Conservation (phyloP, 306 rosid species). For the Cucurbita moschata region DNA sequence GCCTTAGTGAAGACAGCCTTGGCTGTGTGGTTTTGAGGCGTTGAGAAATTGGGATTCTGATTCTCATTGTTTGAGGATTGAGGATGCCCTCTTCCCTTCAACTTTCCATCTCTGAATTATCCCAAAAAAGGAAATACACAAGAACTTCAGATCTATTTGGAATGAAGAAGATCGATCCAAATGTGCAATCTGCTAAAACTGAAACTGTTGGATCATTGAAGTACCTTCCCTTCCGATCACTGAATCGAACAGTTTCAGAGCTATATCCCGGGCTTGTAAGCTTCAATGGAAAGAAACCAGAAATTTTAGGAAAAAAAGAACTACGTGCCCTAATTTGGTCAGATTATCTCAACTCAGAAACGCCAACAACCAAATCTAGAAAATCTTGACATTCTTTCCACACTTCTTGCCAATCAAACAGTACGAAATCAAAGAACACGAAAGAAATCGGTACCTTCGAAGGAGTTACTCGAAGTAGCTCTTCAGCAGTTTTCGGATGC, state of each 20-base stretch:
- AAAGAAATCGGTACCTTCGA: slow-evolving; percentile 36
- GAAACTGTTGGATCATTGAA: not conserved
- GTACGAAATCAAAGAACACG: not conserved
- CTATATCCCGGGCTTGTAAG: slow-evolving; percentile 28
- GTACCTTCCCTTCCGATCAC: slow-evolving; percentile 60
- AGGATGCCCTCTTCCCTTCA: slow-evolving; percentile 62
- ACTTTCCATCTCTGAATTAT: slow-evolving; percentile 37
- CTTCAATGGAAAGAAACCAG: slow-evolving; percentile 16
- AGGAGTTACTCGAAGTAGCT: slow-evolving; percentile 63
- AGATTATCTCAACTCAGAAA: not conserved
- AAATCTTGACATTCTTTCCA: slow-evolving; percentile 10
- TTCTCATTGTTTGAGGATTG: slow-evolving; percentile 46
- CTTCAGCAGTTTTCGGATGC: slow-evolving; percentile 76
- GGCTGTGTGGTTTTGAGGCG: slow-evolving; percentile 28
- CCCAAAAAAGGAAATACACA: not conserved
- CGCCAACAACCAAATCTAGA: not conserved
- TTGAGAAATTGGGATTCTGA: slow-evolving; percentile 49
- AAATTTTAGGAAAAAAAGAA: not conserved
- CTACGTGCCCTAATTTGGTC: not conserved
- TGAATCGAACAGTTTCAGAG: slow-evolving; percentile 33
- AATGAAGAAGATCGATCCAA: not conserved
- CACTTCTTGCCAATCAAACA: slow-evolving; percentile 9
- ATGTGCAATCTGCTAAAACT: not conserved
- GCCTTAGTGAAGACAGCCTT: slow-evolving; percentile 30
- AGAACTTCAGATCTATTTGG: not conserved